Conservation (phyloP, 768 basidiomycete species). For the Cystofilobasidium bisporidii region DNA sequence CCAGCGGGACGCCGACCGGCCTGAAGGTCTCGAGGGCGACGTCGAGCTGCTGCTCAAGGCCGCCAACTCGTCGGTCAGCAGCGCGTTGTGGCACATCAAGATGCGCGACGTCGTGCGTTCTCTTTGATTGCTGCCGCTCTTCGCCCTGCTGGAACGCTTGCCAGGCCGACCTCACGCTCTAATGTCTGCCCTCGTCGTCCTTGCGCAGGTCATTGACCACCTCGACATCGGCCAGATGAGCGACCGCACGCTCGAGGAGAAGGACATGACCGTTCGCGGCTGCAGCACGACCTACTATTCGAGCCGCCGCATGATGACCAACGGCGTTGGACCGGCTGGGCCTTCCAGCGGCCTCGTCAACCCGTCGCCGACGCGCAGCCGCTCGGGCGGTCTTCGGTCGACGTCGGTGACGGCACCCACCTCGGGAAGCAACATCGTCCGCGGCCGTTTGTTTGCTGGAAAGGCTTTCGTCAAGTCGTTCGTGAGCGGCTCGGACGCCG, state of each 20-base stretch:
- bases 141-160: neutral
- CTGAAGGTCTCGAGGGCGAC: neutral
- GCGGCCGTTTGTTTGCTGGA: neutral
- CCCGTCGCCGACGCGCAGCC: conserved; percentile 1
- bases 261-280: neutral
- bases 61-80: neutral
- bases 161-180: neutral
- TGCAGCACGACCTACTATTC: neutral
- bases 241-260: neutral
- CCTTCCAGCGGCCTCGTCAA: neutral
- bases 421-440: neutral
- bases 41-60: neutral
- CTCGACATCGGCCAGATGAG: neutral
- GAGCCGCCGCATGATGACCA: neutral
- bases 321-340: neutral
- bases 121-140: neutral
- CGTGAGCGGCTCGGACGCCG: neutral
- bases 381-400: neutral
- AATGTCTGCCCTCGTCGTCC: too few species aligned
- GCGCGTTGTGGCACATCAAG: neutral
- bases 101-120: neutral
- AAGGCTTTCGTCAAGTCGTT: neutral
- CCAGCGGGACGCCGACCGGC: neutral
- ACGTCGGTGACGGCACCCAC: neutral
- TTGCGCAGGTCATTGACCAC: neutral